Evolutionary conservation across 73 alveolate species (phyloP), one percentile per base, ranked within the genome.

Genomic region (Paramecium octaurelia): DNA sequence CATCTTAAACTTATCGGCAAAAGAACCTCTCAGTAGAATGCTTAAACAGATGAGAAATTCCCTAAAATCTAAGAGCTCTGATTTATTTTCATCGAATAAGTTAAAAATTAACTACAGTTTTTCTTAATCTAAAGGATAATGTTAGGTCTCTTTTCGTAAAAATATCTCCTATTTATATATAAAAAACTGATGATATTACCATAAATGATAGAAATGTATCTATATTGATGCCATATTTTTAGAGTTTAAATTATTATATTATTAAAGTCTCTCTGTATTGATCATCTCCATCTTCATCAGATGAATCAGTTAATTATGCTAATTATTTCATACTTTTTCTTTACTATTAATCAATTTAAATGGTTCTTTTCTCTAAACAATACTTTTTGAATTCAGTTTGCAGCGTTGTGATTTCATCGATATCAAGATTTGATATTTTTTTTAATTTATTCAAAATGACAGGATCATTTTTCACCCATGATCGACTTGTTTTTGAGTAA

Each of bases 21-120:
- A 80, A 24, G 76, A 20, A 18, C 91, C 91, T 42, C 91, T 42
- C 10, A 48, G 7, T 10, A 80, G 10, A n/a, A 80, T 35, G 12
- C 58, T 44, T 23, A 80, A 46, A 35, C 91, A 80, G 2, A 35
- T 80, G 1, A 80, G 75, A 80, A 80, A 80, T 46, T 80, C 91
- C 44, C 91, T 80, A 80, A 80, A 80, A 80, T 80, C 91, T 46
- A 80, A 46, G 20, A 80, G 57, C 4, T 43, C 75, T 21, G 91
- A 31, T 24, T 80, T 42, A 14, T 80, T 43, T 64, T 80, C 91
- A 80, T 80, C 91, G 21, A 44, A 80, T 80, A 80, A 35, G 8
- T 80, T 12, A 42, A 80, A 80, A 31, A 80, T 20, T 75, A 38
- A 42, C 16, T 29, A 3, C 18, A 29, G 35, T 42, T 75, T 16